phyloP scores from a whole-genome alignment of 2,329 filamentous ascomycete genomes.

The Penicillium sclerotigenum region DNA sequence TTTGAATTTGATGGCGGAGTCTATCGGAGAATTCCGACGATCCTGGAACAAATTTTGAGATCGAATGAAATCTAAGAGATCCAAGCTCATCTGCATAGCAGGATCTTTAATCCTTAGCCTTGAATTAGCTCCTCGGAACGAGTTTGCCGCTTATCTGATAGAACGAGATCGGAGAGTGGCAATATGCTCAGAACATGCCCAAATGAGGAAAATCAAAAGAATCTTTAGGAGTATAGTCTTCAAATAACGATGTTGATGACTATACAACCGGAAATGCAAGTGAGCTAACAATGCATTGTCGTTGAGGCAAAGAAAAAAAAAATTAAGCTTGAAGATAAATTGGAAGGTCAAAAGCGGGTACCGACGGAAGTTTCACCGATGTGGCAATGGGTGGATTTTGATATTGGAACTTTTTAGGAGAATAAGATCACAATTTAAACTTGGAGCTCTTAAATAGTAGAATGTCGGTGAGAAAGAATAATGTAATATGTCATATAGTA shows the following conservation, averaged over 20 bases:
- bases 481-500: background rate
- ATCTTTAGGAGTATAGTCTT: background rate
- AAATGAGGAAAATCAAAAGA: background rate
- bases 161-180: background rate
- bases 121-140: background rate
- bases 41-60: background rate
- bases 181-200: background rate
- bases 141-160: slow-evolving; percentile 2
- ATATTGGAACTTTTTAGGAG: background rate
- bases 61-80: background rate
- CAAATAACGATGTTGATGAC: background rate
- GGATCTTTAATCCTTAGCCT: background rate
- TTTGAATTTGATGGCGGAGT: slow-evolving; percentile 9
- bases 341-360: slow-evolving; percentile 27
- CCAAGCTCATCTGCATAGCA: background rate
- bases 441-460: background rate
- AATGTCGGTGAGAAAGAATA: background rate
- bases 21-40: background rate
- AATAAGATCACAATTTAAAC: background rate
- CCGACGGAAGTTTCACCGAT: slow-evolving; percentile 19
- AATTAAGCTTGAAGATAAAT: slow-evolving; percentile 20
- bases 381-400: slow-evolving; percentile 12
- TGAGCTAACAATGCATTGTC: slow-evolving; percentile 1
- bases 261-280: background rate
- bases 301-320: slow-evolving; percentile 8